Conservation (phyloP, 2,329 filamentous ascomycete genomes). For the Drechslera avenae region DNA sequence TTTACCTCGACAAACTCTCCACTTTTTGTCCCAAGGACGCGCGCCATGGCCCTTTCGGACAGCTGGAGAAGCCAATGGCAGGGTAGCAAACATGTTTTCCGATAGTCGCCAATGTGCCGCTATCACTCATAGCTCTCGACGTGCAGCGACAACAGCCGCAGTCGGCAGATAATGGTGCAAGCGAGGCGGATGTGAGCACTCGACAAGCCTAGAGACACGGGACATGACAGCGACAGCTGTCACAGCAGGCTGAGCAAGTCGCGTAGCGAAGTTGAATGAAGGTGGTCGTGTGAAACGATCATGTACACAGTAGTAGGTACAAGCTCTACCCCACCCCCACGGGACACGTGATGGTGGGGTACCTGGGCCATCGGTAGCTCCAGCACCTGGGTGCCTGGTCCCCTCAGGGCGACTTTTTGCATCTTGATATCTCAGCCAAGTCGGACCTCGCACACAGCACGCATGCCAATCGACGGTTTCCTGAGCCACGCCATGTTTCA, state of each 20-base stretch:
- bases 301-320: too few relatives aligned
- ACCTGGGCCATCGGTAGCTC: too few relatives aligned
- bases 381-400: too few relatives aligned
- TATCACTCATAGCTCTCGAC: slow-evolving; percentile 25
- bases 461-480: not conserved
- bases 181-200: slow-evolving; percentile 16
- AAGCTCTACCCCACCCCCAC: slow-evolving; percentile 5
- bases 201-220: slow-evolving; percentile 1
- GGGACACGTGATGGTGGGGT: too few relatives aligned
- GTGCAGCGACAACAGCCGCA: slow-evolving; percentile 27
- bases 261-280: not conserved
- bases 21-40: slow-evolving; percentile 30
- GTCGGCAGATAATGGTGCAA: slow-evolving; percentile 22
- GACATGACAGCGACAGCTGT: slow-evolving; percentile 15
- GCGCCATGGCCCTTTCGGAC: slow-evolving; percentile 16
- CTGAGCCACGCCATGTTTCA: slow-evolving; percentile 18
- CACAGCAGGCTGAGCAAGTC: slow-evolving; percentile 8
- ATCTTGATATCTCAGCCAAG: too few relatives aligned
- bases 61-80: slow-evolving; percentile 30
- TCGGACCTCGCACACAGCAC: not conserved
- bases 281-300: too few relatives aligned
- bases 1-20: slow-evolving; percentile 18
- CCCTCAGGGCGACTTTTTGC: too few relatives aligned
- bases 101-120: slow-evolving; percentile 27
- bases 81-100: slow-evolving; percentile 10